These are phyloP conservation scores for Monosporascus sp. DNA, from an alignment of 2,329 filamentous ascomycete species.

Conservation along the genomic window DNA sequence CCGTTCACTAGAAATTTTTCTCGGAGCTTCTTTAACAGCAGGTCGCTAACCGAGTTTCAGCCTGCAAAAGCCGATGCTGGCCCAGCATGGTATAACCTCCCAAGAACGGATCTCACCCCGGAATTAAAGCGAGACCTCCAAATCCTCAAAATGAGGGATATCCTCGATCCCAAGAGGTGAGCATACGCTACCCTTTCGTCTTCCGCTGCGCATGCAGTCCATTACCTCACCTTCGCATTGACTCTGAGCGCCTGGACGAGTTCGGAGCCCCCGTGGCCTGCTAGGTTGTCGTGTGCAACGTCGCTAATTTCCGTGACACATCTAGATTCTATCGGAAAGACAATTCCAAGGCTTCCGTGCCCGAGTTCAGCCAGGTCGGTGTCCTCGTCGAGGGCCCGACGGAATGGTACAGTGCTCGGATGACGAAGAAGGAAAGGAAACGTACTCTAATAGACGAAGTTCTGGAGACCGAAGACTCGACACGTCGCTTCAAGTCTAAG, in stretches of 20 bases:
- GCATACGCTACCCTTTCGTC: background rate
- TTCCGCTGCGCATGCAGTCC: background rate
- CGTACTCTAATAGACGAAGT: conserved; percentile 82
- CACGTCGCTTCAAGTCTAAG: conserved; percentile 75
- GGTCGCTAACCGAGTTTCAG: conserved; percentile 17
- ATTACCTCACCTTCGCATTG: too few species aligned
- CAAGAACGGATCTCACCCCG: conserved; percentile 75
- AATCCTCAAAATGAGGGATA: conserved; percentile 79
- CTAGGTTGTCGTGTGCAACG: too few species aligned
- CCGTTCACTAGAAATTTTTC: conserved; percentile 15
- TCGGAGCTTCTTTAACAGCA: conserved; percentile 4
- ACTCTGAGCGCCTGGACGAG: too few species aligned
- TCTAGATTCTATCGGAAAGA: conserved; percentile 80
- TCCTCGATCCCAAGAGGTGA: conserved; percentile 71
- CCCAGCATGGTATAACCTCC: conserved; percentile 80
- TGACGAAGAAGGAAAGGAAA: conserved; percentile 85
- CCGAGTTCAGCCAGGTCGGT: conserved; percentile 74
- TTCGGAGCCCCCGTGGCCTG: too few species aligned
- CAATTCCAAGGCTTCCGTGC: conserved; percentile 61
- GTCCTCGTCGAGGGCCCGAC: conserved; percentile 84
- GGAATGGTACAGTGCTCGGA: conserved; percentile 75
- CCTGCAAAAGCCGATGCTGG: conserved; percentile 58
- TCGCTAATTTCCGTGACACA: background rate
- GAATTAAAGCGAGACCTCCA: conserved; percentile 87
- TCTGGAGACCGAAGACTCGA: conserved; percentile 60